A percentile compares a stretch with the other conserved stretches of the same genome.
These are phyloP conservation scores for Komagataella kurtzmanii DNA, from an alignment of 805 yeast genomes.

Conservation along the genomic window DNA sequence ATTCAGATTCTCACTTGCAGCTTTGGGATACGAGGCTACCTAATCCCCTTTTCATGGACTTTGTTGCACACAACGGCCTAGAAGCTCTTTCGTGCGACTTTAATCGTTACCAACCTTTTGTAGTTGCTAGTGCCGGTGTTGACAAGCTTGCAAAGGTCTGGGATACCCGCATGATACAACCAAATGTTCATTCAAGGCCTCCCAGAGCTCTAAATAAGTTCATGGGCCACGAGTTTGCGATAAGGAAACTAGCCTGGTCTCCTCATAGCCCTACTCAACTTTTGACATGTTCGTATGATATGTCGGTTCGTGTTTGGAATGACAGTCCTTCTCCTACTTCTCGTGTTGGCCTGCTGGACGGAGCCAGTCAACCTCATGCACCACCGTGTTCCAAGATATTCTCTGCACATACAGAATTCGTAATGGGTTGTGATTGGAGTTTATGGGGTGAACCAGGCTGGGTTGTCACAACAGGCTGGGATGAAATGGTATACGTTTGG, in stretches of 20 bases:
- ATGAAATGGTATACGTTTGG: constrained; percentile 88
- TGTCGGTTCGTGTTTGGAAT: constrained; percentile 82
- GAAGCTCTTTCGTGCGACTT: constrained; percentile 78
- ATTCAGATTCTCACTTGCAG: constrained; percentile 61
- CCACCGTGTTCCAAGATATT: constrained; percentile 46
- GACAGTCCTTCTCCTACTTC: constrained; percentile 38
- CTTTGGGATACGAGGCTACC: constrained; percentile 75
- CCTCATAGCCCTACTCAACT: constrained; percentile 70
- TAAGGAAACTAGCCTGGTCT: constrained; percentile 74
- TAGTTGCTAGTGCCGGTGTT: constrained; percentile 85
- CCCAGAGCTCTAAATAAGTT: constrained; percentile 68
- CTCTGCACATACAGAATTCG: constrained; percentile 74
- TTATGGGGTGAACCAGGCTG: constrained; percentile 95
- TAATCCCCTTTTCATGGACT: constrained; percentile 43
- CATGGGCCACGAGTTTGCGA: constrained; percentile 82
- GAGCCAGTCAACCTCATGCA: constrained; percentile 32
- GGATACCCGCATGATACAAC: constrained; percentile 68
- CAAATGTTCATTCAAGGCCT: constrained; percentile 30
- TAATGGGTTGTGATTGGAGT: constrained; percentile 88
- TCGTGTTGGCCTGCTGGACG: constrained; percentile 14
- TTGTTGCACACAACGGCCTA: constrained; percentile 64
- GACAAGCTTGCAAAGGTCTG: constrained; percentile 75
- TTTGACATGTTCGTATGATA: constrained; percentile 76
- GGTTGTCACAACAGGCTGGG: constrained; percentile 95
- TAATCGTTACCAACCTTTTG: constrained; percentile 74